Percentiles rank a stretch among this genome's conserved stretches.
These are phyloP conservation scores for Sphaerulina musiva DNA, from an alignment of 2,329 filamentous ascomycete species.

Conservation along the genomic window DNA sequence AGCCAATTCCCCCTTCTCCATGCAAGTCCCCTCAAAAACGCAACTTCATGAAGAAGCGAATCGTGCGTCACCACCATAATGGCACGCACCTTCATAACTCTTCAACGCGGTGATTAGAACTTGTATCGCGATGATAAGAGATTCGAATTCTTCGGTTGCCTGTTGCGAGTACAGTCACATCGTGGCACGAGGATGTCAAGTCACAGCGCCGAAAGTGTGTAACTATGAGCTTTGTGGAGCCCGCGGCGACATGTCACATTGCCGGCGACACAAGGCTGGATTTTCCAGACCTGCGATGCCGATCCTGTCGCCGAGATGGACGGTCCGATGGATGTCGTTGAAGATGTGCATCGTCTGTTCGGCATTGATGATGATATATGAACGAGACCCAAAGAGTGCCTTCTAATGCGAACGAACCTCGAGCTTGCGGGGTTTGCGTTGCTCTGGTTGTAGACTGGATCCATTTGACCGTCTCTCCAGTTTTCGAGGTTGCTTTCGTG, in stretches of 20 bases:
- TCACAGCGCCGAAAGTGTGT: conserved; percentile 56
- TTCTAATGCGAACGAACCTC: conserved; percentile 9
- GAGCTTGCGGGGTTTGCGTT: conserved; percentile 15
- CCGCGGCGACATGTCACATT: conserved; percentile 43
- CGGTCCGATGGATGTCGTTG: conserved; percentile 58
- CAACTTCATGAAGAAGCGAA: conserved; percentile 69
- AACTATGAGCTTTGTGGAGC: conserved; percentile 30
- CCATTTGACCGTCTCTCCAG: conserved; percentile 12
- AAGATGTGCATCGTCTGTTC: conserved; percentile 46
- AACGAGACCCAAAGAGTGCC: neutral
- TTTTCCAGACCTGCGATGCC: conserved; percentile 72
- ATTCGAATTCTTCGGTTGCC: conserved; percentile 62
- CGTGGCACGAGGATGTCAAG: conserved; percentile 61
- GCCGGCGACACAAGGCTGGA: conserved; percentile 69
- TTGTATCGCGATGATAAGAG: conserved; percentile 51
- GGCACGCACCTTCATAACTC: conserved; percentile 67
- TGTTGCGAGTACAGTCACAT: conserved; percentile 76
- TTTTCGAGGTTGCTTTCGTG: conserved; percentile 19
- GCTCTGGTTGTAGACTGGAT: neutral
- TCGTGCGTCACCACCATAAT: conserved; percentile 76
- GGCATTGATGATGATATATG: conserved; percentile 39
- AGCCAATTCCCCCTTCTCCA: conserved; percentile 10
- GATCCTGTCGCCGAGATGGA: conserved; percentile 66
- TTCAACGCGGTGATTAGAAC: conserved; percentile 62
- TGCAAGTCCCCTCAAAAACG: conserved; percentile 57